phyloP scores from a whole-genome alignment of 352 stramenopile genomes.

The Phytopythium kandeliae region DNA sequence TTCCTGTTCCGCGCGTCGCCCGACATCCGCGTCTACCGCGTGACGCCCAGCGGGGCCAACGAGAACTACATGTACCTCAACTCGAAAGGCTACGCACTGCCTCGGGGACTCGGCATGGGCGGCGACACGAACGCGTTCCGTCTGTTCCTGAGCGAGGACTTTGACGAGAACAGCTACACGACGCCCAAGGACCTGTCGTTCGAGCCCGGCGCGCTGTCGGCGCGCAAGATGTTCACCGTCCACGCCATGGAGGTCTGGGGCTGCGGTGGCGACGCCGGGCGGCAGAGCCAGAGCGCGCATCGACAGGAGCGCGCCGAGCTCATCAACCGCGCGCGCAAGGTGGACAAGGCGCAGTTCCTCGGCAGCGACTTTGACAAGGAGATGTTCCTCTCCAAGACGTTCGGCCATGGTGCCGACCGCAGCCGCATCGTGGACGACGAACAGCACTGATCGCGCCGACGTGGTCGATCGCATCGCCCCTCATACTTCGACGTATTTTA shows the following conservation, averaged over 20 bases:
- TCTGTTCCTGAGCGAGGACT: slow-evolving; percentile 78
- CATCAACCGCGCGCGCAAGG: slow-evolving; percentile 77
- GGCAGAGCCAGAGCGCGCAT: slow-evolving; percentile 44
- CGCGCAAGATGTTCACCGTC: slow-evolving; percentile 49
- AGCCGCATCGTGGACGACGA: slow-evolving; percentile 68
- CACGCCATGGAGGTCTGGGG: slow-evolving; percentile 77
- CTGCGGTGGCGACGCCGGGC: slow-evolving; percentile 57
- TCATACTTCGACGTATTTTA: slow-evolving; percentile 3
- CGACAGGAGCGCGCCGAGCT: slow-evolving; percentile 77
- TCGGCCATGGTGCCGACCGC: slow-evolving; percentile 61
- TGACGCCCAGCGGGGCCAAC: slow-evolving; percentile 33
- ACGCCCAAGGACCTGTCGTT: slow-evolving; percentile 69
- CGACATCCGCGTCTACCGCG: slow-evolving; percentile 56
- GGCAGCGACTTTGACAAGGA: slow-evolving; percentile 83
- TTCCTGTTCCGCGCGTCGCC: slow-evolving; percentile 74
- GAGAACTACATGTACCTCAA: slow-evolving; percentile 87
- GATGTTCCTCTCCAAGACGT: slow-evolving; percentile 77
- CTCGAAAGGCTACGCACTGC: slow-evolving; percentile 74
- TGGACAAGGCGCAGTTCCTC: slow-evolving; percentile 83
- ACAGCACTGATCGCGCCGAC: too few species aligned
- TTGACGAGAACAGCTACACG: slow-evolving; percentile 81
- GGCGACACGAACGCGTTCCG: slow-evolving; percentile 71
- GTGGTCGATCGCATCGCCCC: neutral
- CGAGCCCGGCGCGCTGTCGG: slow-evolving; percentile 56
- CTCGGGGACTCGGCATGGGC: slow-evolving; percentile 70